Percentiles rank a stretch among this genome's conserved stretches.
Conservation (phyloP, 1,139 yeast genomes). For the Pichia sp. region DNA sequence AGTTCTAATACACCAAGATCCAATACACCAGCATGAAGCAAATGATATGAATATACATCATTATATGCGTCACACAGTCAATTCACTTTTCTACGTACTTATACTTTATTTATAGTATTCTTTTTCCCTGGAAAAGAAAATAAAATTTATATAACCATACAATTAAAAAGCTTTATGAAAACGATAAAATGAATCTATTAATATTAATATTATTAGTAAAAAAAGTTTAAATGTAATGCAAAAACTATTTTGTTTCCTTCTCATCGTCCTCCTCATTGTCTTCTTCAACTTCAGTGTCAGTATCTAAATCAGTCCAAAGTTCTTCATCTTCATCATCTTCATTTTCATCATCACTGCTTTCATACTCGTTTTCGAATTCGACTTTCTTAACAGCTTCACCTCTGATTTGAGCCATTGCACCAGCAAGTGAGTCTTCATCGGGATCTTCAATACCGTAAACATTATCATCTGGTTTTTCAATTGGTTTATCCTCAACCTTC, state of each 20-base stretch:
- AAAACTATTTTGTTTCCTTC: background rate
- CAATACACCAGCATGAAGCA: slow-evolving; percentile 10
- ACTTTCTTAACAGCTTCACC: slow-evolving; percentile 41
- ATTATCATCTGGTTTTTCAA: slow-evolving; percentile 34
- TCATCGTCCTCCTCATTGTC: slow-evolving; percentile 15
- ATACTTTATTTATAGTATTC: background rate
- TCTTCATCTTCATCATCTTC: slow-evolving; percentile 44
- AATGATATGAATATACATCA: background rate
- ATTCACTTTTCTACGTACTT: background rate
- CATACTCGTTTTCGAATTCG: slow-evolving; percentile 30
- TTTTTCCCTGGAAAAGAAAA: background rate
- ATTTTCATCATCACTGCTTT: slow-evolving; percentile 33
- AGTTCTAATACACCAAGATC: slow-evolving; percentile 16
- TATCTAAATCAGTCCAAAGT: slow-evolving; percentile 31
- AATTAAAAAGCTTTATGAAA: background rate
- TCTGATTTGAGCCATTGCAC: slow-evolving; percentile 56
- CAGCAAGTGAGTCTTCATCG: slow-evolving; percentile 59
- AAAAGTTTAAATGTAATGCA: background rate
- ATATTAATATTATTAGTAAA: background rate
- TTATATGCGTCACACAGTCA: background rate
- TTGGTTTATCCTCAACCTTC: slow-evolving; percentile 51
- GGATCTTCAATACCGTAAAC: slow-evolving; percentile 58
- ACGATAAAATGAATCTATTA: background rate
- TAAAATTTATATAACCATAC: background rate
- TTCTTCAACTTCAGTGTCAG: slow-evolving; percentile 32